Evolutionary conservation across 176 grass and related monocot species (phyloP), one percentile per base, ranked within the genome.

Genomic region (Oryza punctata): DNA sequence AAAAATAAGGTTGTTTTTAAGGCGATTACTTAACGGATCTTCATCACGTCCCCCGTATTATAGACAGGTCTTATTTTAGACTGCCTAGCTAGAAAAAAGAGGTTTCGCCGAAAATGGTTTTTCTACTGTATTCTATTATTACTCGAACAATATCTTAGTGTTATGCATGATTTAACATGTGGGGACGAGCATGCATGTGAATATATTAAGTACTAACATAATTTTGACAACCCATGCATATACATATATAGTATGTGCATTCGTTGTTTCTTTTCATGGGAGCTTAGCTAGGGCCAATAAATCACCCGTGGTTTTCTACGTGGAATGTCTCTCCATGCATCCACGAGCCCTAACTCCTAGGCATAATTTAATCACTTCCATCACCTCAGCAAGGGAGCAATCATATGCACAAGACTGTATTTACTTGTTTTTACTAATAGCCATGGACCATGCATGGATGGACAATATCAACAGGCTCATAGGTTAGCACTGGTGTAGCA

Each of bases 351-450:
- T 32, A 44, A 63, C 52, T 63, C 18, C 21, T 19, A 75, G n/a
- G 37, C 80, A n/a, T 67, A 57, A 18, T 69, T 70, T 78, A 69
- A 63, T 85, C 83, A 70, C 66, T 71, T 69, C 12, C 2, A 59
- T 59, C 46, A 21, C 27, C 74, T 85, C 37, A 71, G 5, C n/a
- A 28, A 3, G 49, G 65, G 25, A 65, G 27, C 41, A 66, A 73
- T 73, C 60, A 83, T 35, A 35, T 35, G 33, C 33, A 35, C 5
- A 35, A 33, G 0, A 33, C 32, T 33, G 32, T 33, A 33, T 33
- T 33, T 33, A 33, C 4, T 30, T 30, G 30, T 30, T 30, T 30
- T 30, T 30, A 30, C 3, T 30, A 30, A 30, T 30, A 30, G 29
- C 29, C 32, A 33, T 33, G 32, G 32, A 33, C 32, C 32, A 33